Base-by-base conservation (phyloP, 176 grass and related monocot genomes). In the Stipa capillata region DNA sequence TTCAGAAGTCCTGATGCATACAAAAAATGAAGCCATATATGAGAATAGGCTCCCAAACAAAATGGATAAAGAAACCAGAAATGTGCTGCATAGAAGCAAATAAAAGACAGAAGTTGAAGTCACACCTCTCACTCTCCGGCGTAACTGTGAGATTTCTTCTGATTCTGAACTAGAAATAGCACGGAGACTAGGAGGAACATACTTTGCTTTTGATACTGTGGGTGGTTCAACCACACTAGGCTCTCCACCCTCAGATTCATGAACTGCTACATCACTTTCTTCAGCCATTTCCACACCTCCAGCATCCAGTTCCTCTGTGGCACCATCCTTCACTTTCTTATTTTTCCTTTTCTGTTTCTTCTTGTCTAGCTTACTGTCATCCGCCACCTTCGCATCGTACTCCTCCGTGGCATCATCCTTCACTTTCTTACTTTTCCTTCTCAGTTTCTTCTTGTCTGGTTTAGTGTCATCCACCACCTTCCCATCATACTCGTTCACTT, bases 1-100 rank as follows among this genome's bases (percentile, higher is more conserved):
- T 93, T 94, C 64, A 98, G 57, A 87, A 93, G 87, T 77, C 96
- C 96, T 94, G 87, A 24, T 68, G 48, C 41, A 94, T 20, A 72
- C 8, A 61, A 32, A 39, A 81, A 25, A 85, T 62, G 41, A 77
- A 44, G 8, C 56, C 37, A 87, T 78, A 59, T 42, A 32, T 63
- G 28, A 73, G 8, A 88, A 74, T 37, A 36, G 11, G 31, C 6
- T 61, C 5, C 1, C 52, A 80, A 80, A 34, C 11, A 9, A 67
- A 88, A 51, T 0, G 4, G n/a, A n/a, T 45, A 84, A 24, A 3
- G 28, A 88, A 66, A 74, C 27, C 12, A 51, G 72, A 80, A 66
- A 79, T 23, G 3, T 29, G 4, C 6, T 60, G 49, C 17, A 55
- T 56, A 45, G 23, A 79, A 82, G 8, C 4, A 23, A 59, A 83